Conservation (phyloP, 306 rosid genomes). For the Abrus precatorius region DNA sequence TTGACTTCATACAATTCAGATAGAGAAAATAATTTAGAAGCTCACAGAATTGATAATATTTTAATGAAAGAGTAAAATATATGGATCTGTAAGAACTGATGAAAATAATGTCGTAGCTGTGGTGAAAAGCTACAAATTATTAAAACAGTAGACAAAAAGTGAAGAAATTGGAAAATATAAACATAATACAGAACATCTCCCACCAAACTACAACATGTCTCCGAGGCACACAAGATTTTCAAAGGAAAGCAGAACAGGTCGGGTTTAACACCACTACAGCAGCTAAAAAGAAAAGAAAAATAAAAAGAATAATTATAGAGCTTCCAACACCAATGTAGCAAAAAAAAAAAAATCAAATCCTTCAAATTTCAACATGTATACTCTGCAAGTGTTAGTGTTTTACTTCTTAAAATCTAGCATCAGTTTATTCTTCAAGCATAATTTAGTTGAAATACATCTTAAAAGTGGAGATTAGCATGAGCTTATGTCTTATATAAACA, state of each 20-base stretch:
- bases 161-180: conserved; percentile 22
- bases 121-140: conserved; percentile 21
- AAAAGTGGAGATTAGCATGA: background rate
- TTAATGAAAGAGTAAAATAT: conserved; percentile 2
- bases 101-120: conserved; percentile 21
- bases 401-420: background rate
- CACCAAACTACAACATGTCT: background rate
- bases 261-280: background rate
- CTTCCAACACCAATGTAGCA: conserved; percentile 5
- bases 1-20: conserved; percentile 27
- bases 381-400: background rate
- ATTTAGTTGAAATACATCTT: background rate
- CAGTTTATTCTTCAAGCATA: conserved; percentile 28
- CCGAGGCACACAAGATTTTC: conserved; percentile 11
- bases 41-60: conserved; percentile 8
- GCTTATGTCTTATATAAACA: conserved; percentile 2
- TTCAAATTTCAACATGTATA: background rate
- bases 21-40: conserved; percentile 6
- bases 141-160: background rate
- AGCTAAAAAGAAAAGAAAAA: background rate
- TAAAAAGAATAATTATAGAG: background rate
- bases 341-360: background rate
- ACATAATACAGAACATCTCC: background rate
- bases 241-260: conserved; percentile 11
- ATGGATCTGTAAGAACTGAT: conserved; percentile 7